Evolutionary conservation across 2,329 filamentous ascomycete genomes (phyloP).

Genomic region (Fusarium secorum): DNA sequence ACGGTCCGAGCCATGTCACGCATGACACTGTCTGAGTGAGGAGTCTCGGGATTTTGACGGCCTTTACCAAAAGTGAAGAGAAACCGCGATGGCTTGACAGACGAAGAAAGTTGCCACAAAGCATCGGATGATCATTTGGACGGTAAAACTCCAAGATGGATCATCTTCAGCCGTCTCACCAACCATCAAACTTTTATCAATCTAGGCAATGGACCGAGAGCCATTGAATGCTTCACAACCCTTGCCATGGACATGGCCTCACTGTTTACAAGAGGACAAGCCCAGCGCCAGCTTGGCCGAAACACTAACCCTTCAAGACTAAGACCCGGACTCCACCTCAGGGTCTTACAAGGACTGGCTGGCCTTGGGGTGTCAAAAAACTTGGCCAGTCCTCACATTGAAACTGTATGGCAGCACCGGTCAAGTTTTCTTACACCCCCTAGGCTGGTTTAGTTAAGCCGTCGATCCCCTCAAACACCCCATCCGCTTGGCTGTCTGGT

Average conservation of each 20-base stretch:
- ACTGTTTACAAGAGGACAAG: constrained; percentile 20
- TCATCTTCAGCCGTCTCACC: constrained; percentile 28
- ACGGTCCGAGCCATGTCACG: constrained; percentile 29
- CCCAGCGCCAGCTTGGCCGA: constrained; percentile 6
- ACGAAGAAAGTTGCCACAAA: constrained; percentile 15
- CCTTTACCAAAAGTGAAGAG: constrained; percentile 4
- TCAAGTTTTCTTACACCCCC: no score
- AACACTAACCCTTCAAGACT: constrained; percentile 15
- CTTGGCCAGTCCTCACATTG: no score
- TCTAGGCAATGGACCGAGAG: constrained; percentile 8
- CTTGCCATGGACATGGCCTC: constrained; percentile 30
- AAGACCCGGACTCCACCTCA: constrained; percentile 13
- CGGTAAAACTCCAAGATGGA: constrained; percentile 32
- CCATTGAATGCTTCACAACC: constrained; percentile 15
- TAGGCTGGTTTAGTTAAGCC: constrained; percentile 16
- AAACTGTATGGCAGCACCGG: no score
- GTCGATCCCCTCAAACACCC: constrained; percentile 35
- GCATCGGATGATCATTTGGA: constrained; percentile 27
- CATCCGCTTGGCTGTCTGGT: constrained; percentile 34
- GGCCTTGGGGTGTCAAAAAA: no score
- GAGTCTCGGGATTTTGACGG: constrained; percentile 24
- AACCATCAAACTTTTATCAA: constrained; percentile 8
- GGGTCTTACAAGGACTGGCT: constrained; percentile 23
- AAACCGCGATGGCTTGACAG: constrained; percentile 9
- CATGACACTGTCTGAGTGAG: constrained; percentile 14